Evolutionary conservation across 768 basidiomycete species (phyloP), one percentile per base, ranked within the genome.

Genomic region (Phaeotremella fagi): DNA sequence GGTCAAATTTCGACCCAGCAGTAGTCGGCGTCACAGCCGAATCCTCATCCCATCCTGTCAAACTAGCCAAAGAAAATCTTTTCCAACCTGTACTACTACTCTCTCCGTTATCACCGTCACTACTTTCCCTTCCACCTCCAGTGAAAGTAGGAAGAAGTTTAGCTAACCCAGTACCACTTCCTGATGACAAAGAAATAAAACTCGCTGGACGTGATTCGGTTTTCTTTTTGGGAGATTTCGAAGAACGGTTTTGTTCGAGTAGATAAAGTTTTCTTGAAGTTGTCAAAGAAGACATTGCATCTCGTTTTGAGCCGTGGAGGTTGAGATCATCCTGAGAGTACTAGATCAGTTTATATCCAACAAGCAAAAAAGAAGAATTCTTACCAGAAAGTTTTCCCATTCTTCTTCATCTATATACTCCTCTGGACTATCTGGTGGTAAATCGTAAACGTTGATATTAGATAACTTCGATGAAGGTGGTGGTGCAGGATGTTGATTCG

Each of bases 221-320:
- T 2, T 52, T 42, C 22, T 41, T 11, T 14, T 41, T 26, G 3
- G 48, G 22, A 2, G 23, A 14, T 7, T 48, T n/a, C 20, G 22
- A 44, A 28, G 54, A 45, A 16, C 63, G 63, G 16, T 54, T 59
- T 31, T 89, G 75, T 1, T 45, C 3, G 24, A 72, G 26, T 18
- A 91, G 73, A 50, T 83, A 83, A 43, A 78, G 79, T 75, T 87
- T 87, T 66, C 84, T 82, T 48, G 83, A 81, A 2, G 70, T 50
- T 0, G 86, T 73, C 7, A 91, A 74, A 3, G 79, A 72, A 50
- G 81, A 77, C 83, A 90, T 85, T 1, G 78, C 79, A 2, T 75
- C 76, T 33, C 86, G 81, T 58, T 82, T 81, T 1, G 81, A 80
- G n/a, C 82, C 86, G 68, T 86, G 87, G 53, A 90, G 61, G 7